Percentiles rank a stretch among this genome's conserved stretches.
These are phyloP conservation scores for Kwoniella shivajii DNA, from an alignment of 1,284 basidiomycete species.

Conservation along the genomic window DNA sequence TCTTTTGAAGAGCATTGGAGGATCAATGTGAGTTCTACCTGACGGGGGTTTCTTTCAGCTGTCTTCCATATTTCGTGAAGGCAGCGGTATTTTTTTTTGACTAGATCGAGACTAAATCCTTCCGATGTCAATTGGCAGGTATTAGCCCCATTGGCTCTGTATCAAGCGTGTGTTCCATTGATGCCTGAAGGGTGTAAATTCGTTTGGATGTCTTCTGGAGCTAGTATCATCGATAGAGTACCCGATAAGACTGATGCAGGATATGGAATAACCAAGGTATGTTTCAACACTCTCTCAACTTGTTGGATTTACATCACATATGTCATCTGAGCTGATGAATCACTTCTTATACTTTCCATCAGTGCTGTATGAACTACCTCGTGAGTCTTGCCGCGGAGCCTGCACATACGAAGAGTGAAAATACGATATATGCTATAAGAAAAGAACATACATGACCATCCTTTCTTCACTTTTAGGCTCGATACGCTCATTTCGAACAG, in stretches of 20 bases:
- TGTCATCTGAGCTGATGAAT: not conserved
- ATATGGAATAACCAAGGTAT: conserved; percentile 34
- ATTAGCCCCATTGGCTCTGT: conserved; percentile 26
- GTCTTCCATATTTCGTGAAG: not conserved
- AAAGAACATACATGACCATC: too few species aligned
- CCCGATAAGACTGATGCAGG: conserved; percentile 28
- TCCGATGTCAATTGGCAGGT: conserved; percentile 12
- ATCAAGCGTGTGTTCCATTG: conserved; percentile 27
- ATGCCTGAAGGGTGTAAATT: conserved; percentile 28
- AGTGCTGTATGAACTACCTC: conserved; percentile 18
- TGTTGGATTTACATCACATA: too few species aligned
- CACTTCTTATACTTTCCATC: too few species aligned
- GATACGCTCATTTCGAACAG: conserved; percentile 29
- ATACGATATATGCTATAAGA: too few species aligned
- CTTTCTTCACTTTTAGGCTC: conserved; percentile 5
- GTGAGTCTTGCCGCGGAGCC: too few species aligned
- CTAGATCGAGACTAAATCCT: too few species aligned
- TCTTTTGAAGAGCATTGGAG: conserved; percentile 34
- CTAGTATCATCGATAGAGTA: conserved; percentile 28
- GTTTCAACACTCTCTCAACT: too few species aligned
- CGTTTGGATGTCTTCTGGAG: conserved; percentile 35
- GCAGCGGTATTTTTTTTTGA: too few species aligned
- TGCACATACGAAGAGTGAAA: too few species aligned
- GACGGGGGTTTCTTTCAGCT: not conserved
- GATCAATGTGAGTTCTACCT: conserved; percentile 26